Evolutionary conservation across 2,329 filamentous ascomycete species (phyloP), one percentile per base, ranked within the genome.

Genomic region (Fusarium mangiferae): DNA sequence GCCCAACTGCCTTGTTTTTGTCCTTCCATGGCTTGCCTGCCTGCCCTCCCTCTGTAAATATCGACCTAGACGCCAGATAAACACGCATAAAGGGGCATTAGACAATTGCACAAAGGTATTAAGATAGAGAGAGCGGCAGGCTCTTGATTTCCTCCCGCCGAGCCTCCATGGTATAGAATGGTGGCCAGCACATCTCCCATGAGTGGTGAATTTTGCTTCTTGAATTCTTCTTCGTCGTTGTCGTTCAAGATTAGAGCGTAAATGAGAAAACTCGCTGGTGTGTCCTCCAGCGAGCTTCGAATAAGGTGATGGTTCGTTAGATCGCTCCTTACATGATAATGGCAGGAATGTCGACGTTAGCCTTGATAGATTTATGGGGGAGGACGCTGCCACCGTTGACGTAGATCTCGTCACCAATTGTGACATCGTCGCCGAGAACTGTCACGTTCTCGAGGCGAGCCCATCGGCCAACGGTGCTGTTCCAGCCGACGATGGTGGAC

Each of bases 331-430:
- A 92, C 90, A 92, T 92, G 81, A 92, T 92, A 75, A 92, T 91
- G 70, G 90, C 89, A 30, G 90, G 90, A 35, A 90, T 90, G 84
- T 99, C 96, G 79, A 99, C 94, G 84, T 99, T 99, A 80, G 92
- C 90, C 90, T 98, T 98, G 89, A 99, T 98, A 83, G 93, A 96
- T 92, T 99, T 99, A 87, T 99, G 96, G 12, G 96, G 96, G 75
- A 99, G 87, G 72, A 99, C 93, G 79, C 94, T 97, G 80, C 95
- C 95, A 79, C 96, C 96, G 84, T 99, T 99, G 84, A 98, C 96
- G 84, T 98, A 98, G 78, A 99, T 95, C 86, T 99, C 96, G 81
- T 99, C 96, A 58, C 95, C 96, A 82, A 99, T 97, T 68, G 94
- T 97, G 61, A 99, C 96, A 82, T 99, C 96, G 85, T 99, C 96